Conservation (phyloP, 805 yeast genomes). For the Wickerhamomyces queroliae region DNA sequence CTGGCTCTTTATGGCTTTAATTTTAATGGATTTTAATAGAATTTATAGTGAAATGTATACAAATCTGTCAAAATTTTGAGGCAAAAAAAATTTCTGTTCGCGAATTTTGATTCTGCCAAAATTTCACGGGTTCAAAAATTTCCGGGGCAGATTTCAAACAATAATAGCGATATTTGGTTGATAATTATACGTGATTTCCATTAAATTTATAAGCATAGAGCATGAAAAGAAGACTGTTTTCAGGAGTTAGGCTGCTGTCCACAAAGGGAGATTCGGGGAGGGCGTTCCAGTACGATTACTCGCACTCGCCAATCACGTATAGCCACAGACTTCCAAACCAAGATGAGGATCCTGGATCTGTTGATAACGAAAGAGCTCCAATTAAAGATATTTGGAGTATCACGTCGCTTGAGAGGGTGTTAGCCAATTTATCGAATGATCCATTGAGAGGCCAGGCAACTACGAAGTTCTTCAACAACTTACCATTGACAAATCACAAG, state of each 20-base stretch:
- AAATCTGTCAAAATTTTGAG: no score
- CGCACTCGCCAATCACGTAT: conserved; percentile 16
- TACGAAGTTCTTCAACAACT: conserved; percentile 14
- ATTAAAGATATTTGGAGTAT: background rate
- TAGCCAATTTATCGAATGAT: conserved; percentile 9
- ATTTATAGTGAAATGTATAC: no score
- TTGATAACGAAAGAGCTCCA: background rate
- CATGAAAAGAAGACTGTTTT: background rate
- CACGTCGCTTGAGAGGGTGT: conserved; percentile 11
- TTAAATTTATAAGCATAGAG: background rate
- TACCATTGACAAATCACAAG: conserved; percentile 12
- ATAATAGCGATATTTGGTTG: background rate
- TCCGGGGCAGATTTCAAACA: background rate
- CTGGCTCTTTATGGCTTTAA: no score
- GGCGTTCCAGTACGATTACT: conserved; percentile 13
- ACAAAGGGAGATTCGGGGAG: background rate
- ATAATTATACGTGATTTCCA: background rate
- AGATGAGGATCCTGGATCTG: background rate
- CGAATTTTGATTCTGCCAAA: background rate
- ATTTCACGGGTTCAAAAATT: background rate
- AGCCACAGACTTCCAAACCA: conserved; percentile 15
- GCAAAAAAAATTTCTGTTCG: no score
- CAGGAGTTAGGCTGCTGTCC: conserved; percentile 1
- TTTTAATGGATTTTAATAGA: no score
- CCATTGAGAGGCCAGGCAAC: conserved; percentile 14